Base-by-base conservation (phyloP, 306 rosid genomes). In the Cicer bijugum region DNA sequence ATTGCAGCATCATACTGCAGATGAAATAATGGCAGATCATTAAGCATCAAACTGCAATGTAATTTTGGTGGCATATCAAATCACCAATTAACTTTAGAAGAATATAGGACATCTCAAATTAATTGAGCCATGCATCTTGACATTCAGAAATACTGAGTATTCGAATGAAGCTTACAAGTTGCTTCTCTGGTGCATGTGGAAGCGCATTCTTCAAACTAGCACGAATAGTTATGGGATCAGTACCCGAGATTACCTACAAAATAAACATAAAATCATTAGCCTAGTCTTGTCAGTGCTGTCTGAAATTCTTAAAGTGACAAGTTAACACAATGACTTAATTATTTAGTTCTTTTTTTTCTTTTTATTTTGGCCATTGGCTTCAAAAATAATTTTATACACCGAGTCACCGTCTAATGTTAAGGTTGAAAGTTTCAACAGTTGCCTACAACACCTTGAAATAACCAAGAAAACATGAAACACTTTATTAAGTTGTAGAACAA, bases 131-230 rank as follows among this genome's bases (percentile, higher is more conserved):
- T 11, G 38, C 39, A 45, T 71, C 71, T 59, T 39, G 47, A 64
- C 69, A 78, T 56, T 47, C 68, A 73, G 44, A 39, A 58, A 71
- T 58, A 57, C 14, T 12, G 67, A 64, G 45, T 51, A 58, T 48
- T 61, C 52, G 75, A 52, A 51, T 33, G 38, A 51, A 74, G 74
- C 97, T 86, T 74, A 93, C 98, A 77, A 89, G 94, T 84, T 93
- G 98, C 85, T 91, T 93, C 75, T 88, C 88, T 4, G 97, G 98
- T 51, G 97, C 98, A 38, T 3, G 91, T 43, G 96, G 98, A 75
- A 93, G 92, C 40, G 73, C 92, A 59, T 88, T 59, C 88, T 92
- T 88, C 80, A 93, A 79, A 77, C 81, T 86, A 46, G 89, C 83
- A 53, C 98, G 98, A 75, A 93, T 69, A n/a, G 87, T 77, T 80